Evolutionary conservation across 2,329 filamentous ascomycete genomes (phyloP).

Genomic region (Sodiomyces alkalinus): DNA sequence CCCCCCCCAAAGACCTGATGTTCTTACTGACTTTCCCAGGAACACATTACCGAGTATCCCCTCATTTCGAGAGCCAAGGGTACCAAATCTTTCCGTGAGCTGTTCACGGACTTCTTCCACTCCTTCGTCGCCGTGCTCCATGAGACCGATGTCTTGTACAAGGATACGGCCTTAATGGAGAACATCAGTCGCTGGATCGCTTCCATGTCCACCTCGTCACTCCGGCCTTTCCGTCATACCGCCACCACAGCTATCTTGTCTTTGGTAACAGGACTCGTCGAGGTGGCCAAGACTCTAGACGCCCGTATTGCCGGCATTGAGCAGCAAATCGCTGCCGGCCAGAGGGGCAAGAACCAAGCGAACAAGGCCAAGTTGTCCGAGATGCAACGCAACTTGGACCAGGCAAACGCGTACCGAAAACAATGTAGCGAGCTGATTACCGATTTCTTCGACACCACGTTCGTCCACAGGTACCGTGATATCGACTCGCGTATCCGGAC

Average conservation of each 20-base stretch:
- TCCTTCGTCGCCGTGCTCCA: slow-evolving; percentile 65
- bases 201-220: slow-evolving; percentile 75
- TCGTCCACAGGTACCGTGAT: slow-evolving; percentile 90
- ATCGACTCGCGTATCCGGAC: slow-evolving; percentile 78
- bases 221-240: slow-evolving; percentile 87
- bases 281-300: slow-evolving; percentile 55
- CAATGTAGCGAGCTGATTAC: slow-evolving; percentile 57
- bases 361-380: slow-evolving; percentile 68
- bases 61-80: slow-evolving; percentile 70
- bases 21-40: slow-evolving; percentile 23
- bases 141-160: slow-evolving; percentile 68
- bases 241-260: slow-evolving; percentile 73
- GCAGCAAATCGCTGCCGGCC: slow-evolving; percentile 65
- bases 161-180: slow-evolving; percentile 62
- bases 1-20: too few species aligned
- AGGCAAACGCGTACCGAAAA: slow-evolving; percentile 55
- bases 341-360: slow-evolving; percentile 38
- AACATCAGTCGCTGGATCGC: slow-evolving; percentile 83
- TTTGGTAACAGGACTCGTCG: slow-evolving; percentile 64
- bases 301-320: slow-evolving; percentile 60
- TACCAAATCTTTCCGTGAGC: slow-evolving; percentile 61
- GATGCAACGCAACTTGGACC: slow-evolving; percentile 55
- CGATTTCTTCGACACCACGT: slow-evolving; percentile 83
- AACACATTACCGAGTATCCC: slow-evolving; percentile 80
- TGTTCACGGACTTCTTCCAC: slow-evolving; percentile 65